Conservation (phyloP, 345 rosid genomes). For the Eucalyptus regnans region DNA sequence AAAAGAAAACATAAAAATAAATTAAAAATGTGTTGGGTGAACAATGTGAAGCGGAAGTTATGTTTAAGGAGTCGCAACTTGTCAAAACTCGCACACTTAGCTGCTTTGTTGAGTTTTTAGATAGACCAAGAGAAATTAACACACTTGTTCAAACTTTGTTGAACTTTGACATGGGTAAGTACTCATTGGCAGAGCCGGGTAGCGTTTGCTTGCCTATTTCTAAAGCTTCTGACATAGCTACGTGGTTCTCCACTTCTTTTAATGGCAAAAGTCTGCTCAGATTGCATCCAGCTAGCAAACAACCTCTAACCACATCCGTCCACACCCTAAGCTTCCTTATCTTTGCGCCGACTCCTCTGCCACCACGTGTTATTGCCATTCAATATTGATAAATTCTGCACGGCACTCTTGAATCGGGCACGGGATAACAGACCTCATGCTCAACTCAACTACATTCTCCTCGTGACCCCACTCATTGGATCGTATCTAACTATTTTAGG, state of each 20-base stretch:
- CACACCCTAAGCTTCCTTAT: neutral
- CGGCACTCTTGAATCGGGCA: neutral
- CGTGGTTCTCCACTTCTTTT: neutral
- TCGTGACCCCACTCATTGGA: neutral
- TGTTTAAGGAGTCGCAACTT: neutral
- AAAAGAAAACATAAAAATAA: rapidly evolving
- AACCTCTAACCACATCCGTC: neutral
- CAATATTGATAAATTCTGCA: neutral
- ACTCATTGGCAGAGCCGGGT: neutral
- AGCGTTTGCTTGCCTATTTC: neutral
- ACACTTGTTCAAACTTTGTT: neutral
- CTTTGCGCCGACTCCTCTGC: neutral
- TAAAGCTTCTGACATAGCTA: neutral
- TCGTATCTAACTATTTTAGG: neutral
- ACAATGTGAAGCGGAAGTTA: no score
- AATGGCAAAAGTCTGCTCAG: neutral
- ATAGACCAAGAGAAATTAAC: neutral
- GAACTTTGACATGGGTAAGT: neutral
- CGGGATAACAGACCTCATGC: neutral
- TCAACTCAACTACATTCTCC: neutral
- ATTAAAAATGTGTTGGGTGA: no score
- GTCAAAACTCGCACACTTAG: neutral
- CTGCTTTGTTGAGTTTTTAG: neutral
- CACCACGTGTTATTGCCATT: neutral
- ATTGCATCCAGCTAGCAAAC: neutral